Conservation (phyloP, 768 basidiomycete genomes). For the Leccinum boreale region DNA sequence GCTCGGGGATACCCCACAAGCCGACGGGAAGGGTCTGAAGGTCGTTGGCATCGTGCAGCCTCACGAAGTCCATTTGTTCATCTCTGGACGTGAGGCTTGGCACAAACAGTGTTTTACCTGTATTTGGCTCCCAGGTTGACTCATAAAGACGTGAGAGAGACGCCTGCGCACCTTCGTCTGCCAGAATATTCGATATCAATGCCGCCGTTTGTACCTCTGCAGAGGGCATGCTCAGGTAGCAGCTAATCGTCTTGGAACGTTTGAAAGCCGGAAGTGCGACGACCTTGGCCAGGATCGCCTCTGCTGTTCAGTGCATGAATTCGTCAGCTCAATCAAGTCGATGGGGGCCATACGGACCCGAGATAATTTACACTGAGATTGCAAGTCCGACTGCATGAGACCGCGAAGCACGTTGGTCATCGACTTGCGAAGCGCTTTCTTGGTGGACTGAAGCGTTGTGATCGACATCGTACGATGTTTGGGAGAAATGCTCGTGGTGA, state of each 20-base stretch:
- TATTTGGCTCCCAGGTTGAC: neutral
- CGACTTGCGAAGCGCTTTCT: conserved; percentile 58
- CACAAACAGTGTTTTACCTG: conserved; percentile 68
- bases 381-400: conserved; percentile 43
- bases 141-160: neutral
- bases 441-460: conserved; percentile 29
- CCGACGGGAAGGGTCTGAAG: conserved; percentile 54
- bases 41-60: conserved; percentile 57
- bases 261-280: conserved; percentile 51
- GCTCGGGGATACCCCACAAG: conserved; percentile 76
- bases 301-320: conserved; percentile 15
- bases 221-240: conserved; percentile 77
- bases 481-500: neutral
- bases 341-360: neutral
- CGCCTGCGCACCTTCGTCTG: conserved; percentile 42
- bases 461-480: conserved; percentile 22
- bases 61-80: conserved; percentile 61
- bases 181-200: conserved; percentile 51
- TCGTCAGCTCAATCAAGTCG: conserved; percentile 2
- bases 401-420: conserved; percentile 43
- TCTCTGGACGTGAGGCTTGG: conserved; percentile 55
- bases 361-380: conserved; percentile 54
- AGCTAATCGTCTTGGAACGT: conserved; percentile 52
- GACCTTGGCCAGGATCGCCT: conserved; percentile 44
- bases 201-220: conserved; percentile 62